Evolutionary conservation across 2,329 filamentous ascomycete species (phyloP), one percentile per base, ranked within the genome.

Genomic region (Ophiostoma tasmaniense): DNA sequence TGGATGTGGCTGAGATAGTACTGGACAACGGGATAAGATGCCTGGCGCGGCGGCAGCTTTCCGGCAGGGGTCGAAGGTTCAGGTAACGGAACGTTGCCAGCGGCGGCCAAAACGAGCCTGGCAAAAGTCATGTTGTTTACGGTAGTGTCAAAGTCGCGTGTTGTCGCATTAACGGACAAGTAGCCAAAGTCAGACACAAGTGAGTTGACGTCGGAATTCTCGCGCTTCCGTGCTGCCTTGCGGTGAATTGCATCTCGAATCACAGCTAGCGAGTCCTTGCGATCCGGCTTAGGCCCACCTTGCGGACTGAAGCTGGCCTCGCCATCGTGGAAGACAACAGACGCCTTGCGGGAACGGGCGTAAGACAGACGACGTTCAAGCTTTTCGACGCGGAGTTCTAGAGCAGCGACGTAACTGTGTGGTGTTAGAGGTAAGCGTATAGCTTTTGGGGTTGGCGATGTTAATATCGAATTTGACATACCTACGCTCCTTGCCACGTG

Each of bases 111-210:
- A 30, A 97, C 90, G 25, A 98, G 84, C 45, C 92, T 89, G 33
- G 93, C 92, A 82, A 97, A 97, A 0, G 93, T 97, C 85, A 97
- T 96, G 75, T 92, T 92, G 71, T 88, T 90, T 37, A 90, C 89
- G 70, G 93, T 92, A 10, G 92, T 90, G 77, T 96, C 92, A 76
- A 97, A 97, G 78, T 98, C 95, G 75, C 93, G 86, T 1, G 93
- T 94, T 0, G 93, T 97, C 35, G 95, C 93, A 80, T 97, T 96
- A 75, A 99, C 92, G 5, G 94, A 92, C 88, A 97, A 80, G 75
- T 92, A 94, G 68, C 93, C 93, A 82, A 98, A 97, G 75, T 97
- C 93, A 0, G 93, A 96, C 28, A 97, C 91, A 2, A 98, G 82
- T 67, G 95, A 90, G 78, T 97, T 94, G 68, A 97, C 92, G 77